Base-by-base conservation (phyloP, 495 filamentous ascomycete species). In the Penicillium diatomitis region DNA sequence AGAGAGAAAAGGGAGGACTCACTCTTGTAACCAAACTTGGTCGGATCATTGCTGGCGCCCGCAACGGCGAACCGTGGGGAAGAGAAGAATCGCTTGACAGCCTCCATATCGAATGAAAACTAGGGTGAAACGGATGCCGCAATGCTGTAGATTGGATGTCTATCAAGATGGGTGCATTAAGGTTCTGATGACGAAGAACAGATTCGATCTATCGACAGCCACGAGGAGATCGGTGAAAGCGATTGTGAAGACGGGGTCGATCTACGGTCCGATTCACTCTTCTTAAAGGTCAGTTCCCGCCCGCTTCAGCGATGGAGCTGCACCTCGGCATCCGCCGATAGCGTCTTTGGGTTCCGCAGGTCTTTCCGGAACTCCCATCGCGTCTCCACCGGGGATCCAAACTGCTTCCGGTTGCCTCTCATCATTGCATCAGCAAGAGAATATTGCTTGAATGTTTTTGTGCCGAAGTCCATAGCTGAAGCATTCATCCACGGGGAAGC, bases 1-100 rank as follows among this genome's bases (percentile, higher is more conserved):
- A 6, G 44, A 30, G n/a, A 33, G 38, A 6, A 6, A n/a, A 3
- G 44, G 31, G 35, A 46, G 11, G 30, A 7, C 71, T 41, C 64
- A 88, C 90, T 79, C 72, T 90, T 90, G 70, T 94, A 87, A n/a
- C 92, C 92, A 62, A 85, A 96, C 63, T 96, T 95, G 51, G 72
- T 66, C 42, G 86, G 68, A 65, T 92, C 87, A 39, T 83, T 85
- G 69, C 83, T 88, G 4, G 92, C 92, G 51, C 91, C 91, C 34
- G 91, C 89, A 38, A 98, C 91, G 44, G 90, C 91, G 62, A 88
- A 98, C 53, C 77, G 74, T 33, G 85, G 78, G 11, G 86, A 85
- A 29, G 77, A 75, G 75, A 98, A 95, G 77, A 98, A 96, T 6
- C 75, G 73, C 48, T 79, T 79, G 39, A 90, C 83, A 56, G 78